phyloP scores from a whole-genome alignment of 169 alveolate genomes.

The Eimeria acervulina region DNA sequence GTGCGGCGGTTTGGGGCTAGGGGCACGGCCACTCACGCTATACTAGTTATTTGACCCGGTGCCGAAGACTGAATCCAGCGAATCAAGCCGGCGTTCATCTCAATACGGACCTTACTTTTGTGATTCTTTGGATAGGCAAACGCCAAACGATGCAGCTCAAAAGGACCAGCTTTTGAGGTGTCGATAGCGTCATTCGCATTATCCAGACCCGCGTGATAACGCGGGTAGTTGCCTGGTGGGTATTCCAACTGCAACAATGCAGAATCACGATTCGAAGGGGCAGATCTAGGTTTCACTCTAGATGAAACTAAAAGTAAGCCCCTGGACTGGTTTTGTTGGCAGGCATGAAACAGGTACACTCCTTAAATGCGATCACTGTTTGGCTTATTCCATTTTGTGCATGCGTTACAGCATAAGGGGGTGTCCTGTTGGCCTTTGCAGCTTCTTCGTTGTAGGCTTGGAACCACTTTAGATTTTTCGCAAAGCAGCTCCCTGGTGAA shows the following conservation, averaged over 20 bases:
- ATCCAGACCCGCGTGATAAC: constrained; percentile 36
- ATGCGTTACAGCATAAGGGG: constrained; percentile 59
- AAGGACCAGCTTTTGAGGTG: constrained; percentile 63
- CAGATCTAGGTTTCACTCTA: background rate
- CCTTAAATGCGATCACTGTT: background rate
- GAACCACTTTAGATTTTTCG: constrained; percentile 72
- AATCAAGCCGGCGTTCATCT: constrained; percentile 73
- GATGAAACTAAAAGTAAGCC: background rate
- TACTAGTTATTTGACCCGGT: constrained; percentile 74
- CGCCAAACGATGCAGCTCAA: constrained; percentile 73
- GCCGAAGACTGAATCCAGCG: constrained; percentile 79
- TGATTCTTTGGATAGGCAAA: constrained; percentile 57
- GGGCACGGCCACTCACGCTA: constrained; percentile 58
- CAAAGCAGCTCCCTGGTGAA: constrained; percentile 44
- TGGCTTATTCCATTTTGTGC: background rate
- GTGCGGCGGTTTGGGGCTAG: background rate
- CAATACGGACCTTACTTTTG: constrained; percentile 67
- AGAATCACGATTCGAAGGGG: background rate
- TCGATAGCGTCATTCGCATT: constrained; percentile 61
- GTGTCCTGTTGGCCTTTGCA: constrained; percentile 38
- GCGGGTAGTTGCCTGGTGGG: constrained; percentile 69
- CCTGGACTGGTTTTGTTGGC: background rate
- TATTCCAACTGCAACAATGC: constrained; percentile 46
- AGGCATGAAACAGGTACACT: background rate
- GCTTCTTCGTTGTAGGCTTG: constrained; percentile 55